Evolutionary conservation across 2,329 filamentous ascomycete genomes (phyloP).

Genomic region (Fusarium palustre): DNA sequence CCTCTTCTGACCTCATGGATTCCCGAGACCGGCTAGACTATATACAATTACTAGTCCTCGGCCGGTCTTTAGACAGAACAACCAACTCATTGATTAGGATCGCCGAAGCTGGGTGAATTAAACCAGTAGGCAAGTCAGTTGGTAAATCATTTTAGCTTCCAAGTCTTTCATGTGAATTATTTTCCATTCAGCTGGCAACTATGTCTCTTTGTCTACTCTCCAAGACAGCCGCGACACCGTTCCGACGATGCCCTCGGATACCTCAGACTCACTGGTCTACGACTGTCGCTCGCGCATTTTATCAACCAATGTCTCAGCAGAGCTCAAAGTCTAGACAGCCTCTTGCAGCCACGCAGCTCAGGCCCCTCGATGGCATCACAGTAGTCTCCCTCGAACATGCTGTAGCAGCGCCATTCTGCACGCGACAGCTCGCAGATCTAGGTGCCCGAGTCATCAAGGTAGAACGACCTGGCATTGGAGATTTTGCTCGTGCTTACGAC

Average conservation of each 20-base stretch:
- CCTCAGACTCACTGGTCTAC: not conserved
- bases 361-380: conserved; percentile 56
- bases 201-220: not conserved
- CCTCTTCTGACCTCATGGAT: not conserved
- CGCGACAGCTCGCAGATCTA: conserved; percentile 64
- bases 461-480: conserved; percentile 62
- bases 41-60: not conserved
- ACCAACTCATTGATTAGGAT: not conserved
- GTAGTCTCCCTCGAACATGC: conserved; percentile 67
- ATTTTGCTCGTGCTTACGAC: conserved; percentile 66
- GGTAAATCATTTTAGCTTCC: not conserved
- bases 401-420: conserved; percentile 66
- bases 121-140: not conserved
- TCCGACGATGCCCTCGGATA: not conserved
- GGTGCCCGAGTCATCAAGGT: conserved; percentile 67
- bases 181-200: not conserved
- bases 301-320: not conserved
- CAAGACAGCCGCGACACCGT: too few species aligned
- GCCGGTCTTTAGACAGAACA: not conserved
- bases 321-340: not conserved
- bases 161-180: not conserved
- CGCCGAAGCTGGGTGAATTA: not conserved
- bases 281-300: not conserved
- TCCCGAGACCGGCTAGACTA: not conserved
- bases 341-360: not conserved